A percentile compares a stretch with the other conserved stretches of the same genome.
These are phyloP conservation scores for Bipolaris zeicola DNA, from an alignment of 2,329 filamentous ascomycete species.

Conservation along the genomic window DNA sequence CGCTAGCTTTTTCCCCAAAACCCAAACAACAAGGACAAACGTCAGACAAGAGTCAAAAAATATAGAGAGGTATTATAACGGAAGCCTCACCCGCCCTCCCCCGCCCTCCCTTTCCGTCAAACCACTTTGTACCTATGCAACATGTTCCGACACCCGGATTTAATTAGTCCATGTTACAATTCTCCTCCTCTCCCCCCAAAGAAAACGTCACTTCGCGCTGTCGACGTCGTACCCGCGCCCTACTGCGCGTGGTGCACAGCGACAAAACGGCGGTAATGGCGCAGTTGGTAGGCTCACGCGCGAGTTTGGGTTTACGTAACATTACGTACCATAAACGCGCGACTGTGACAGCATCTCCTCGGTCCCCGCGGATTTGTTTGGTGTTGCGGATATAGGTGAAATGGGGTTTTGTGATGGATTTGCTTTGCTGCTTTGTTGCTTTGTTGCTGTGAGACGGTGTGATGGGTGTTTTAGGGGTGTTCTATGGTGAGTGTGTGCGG, in stretches of 20 bases:
- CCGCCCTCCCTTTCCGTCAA: too few relatives aligned
- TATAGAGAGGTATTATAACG: background rate
- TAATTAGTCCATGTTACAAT: background rate
- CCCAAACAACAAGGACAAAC: too few relatives aligned
- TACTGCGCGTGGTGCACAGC: too few relatives aligned
- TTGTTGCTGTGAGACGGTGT: background rate
- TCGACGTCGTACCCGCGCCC: too few relatives aligned
- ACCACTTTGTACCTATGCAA: too few relatives aligned
- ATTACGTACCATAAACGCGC: conserved; percentile 15
- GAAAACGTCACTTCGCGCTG: too few relatives aligned
- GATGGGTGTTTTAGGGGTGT: background rate
- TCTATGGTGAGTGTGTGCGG: background rate
- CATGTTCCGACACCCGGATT: background rate
- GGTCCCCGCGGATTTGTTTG: conserved; percentile 10
- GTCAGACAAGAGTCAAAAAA: too few relatives aligned
- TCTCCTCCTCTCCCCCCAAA: background rate
- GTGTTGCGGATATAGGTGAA: background rate
- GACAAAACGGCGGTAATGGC: too few relatives aligned
- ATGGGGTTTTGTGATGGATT: too few relatives aligned
- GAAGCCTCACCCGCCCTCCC: background rate
- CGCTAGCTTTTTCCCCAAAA: too few relatives aligned
- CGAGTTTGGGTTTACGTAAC: conserved; percentile 9
- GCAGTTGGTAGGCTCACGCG: too few relatives aligned
- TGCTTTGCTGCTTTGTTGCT: too few relatives aligned
- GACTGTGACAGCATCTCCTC: conserved; percentile 10